Conservation (phyloP, 2,329 filamentous ascomycete species). For the Scopulariopsis brevicaulis region DNA sequence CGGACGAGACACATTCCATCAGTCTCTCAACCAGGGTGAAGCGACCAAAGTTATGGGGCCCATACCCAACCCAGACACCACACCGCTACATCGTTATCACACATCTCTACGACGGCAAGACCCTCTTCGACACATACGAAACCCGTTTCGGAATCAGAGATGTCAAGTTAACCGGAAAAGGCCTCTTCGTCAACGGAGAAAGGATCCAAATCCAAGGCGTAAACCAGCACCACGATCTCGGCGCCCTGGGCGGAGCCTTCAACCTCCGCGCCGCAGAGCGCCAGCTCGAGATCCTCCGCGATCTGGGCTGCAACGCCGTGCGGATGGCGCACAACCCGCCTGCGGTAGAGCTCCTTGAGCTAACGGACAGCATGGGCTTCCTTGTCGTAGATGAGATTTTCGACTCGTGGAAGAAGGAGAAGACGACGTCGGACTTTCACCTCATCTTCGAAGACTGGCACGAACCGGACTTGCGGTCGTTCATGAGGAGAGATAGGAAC, state of each 20-base stretch:
- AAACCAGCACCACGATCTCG: conserved; percentile 39
- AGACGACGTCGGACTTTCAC: conserved; percentile 36
- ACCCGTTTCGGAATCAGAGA: conserved; percentile 38
- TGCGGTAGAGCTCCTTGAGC: conserved; percentile 33
- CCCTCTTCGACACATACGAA: conserved; percentile 29
- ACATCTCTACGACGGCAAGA: conserved; percentile 15
- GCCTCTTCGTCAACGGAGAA: conserved; percentile 33
- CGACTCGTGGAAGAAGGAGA: conserved; percentile 35
- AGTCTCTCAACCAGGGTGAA: conserved; percentile 6
- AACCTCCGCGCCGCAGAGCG: conserved; percentile 33
- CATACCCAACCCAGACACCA: conserved; percentile 29
- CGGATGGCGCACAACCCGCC: conserved; percentile 43
- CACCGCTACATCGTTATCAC: conserved; percentile 36
- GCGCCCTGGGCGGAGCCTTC: conserved; percentile 37
- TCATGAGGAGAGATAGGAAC: conserved; percentile 42
- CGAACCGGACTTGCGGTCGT: conserved; percentile 36
- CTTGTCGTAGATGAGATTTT: conserved; percentile 43
- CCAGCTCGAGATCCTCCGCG: conserved; percentile 34
- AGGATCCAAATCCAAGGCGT: conserved; percentile 30
- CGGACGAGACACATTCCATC: conserved; percentile 18
- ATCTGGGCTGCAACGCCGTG: conserved; percentile 37
- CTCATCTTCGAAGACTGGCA: conserved; percentile 40
- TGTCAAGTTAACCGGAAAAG: conserved; percentile 24
- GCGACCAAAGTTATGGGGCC: conserved; percentile 35
- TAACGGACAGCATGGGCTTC: conserved; percentile 36